Percentiles rank a stretch among this genome's conserved stretches.
These are phyloP conservation scores for Eremothecium cymbalariae DNA, from an alignment of 1,139 yeast genomes.

Conservation along the genomic window DNA sequence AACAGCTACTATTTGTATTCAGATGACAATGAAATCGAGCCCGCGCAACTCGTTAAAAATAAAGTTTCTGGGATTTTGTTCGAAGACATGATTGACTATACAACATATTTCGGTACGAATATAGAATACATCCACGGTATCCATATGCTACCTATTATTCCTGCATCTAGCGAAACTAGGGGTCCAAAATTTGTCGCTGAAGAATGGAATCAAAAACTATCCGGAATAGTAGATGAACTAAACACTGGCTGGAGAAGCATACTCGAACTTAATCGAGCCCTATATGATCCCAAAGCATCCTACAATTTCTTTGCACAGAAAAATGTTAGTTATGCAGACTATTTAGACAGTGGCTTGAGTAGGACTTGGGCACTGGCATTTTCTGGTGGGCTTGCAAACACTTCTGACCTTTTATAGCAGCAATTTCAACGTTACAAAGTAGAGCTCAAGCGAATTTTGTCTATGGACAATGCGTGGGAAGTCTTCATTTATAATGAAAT, in stretches of 20 bases:
- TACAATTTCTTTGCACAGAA: constrained; percentile 40
- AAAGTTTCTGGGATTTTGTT: constrained; percentile 68
- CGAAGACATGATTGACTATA: constrained; percentile 52
- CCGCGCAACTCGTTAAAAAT: constrained; percentile 48
- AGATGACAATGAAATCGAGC: constrained; percentile 53
- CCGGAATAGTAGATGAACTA: constrained; percentile 35
- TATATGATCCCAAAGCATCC: constrained; percentile 42
- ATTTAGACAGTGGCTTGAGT: constrained; percentile 51
- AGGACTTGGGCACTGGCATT: constrained; percentile 54
- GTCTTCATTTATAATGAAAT: too few relatives aligned
- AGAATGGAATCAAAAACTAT: constrained; percentile 45
- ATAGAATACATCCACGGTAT: constrained; percentile 56
- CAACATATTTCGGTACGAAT: constrained; percentile 46
- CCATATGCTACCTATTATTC: constrained; percentile 55
- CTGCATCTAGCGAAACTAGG: constrained; percentile 46
- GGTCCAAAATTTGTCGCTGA: constrained; percentile 40
- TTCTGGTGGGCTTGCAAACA: constrained; percentile 36
- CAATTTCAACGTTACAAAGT: too few relatives aligned
- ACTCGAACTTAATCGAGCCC: constrained; percentile 46
- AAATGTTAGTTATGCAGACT: constrained; percentile 29
- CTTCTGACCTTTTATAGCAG: constrained; percentile 9
- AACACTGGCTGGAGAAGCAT: constrained; percentile 51
- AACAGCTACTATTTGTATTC: constrained; percentile 52
- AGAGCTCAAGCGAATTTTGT: too few relatives aligned
- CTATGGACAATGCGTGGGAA: too few relatives aligned